A percentile compares a stretch with the other conserved stretches of the same genome.
Evolutionary conservation across 2,329 filamentous ascomycete species (phyloP).

Genomic region (Fusarium circinatum): DNA sequence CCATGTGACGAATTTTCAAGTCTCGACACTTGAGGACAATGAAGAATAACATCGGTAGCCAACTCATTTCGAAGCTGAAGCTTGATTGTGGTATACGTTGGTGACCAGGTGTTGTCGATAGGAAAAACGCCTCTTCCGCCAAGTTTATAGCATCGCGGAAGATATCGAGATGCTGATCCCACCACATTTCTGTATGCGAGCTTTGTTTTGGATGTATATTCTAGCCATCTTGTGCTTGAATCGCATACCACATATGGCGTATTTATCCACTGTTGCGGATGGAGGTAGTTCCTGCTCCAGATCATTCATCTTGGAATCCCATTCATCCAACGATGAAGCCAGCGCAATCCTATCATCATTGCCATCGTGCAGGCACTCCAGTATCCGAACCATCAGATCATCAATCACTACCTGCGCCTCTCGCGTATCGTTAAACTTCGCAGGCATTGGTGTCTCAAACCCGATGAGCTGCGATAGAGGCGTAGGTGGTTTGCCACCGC

Average conservation of each 20-base stretch:
- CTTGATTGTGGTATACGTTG: background rate
- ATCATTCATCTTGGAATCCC: background rate
- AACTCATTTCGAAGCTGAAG: conserved; percentile 18
- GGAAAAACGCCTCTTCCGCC: background rate
- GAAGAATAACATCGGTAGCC: background rate
- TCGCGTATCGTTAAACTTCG: background rate
- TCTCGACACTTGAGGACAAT: background rate
- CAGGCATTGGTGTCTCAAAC: background rate
- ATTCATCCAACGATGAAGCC: background rate
- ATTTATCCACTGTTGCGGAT: background rate
- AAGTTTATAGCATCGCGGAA: background rate
- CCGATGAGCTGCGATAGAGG: background rate
- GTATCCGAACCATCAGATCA: background rate
- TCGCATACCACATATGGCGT: conserved; percentile 1
- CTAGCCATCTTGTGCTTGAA: conserved; percentile 4
- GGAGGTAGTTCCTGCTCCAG: background rate
- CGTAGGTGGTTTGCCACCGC: background rate
- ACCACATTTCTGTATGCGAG: conserved; percentile 5
- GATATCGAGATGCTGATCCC: background rate
- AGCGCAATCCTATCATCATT: background rate
- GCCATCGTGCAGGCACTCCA: background rate
- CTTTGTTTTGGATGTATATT: background rate
- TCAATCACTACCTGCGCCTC: conserved; percentile 1
- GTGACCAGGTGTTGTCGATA: background rate
- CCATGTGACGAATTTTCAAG: background rate